These are phyloP conservation scores for Mucor racemosus DNA, from an alignment of 371 early-diverging fungal species.

Conservation along the genomic window DNA sequence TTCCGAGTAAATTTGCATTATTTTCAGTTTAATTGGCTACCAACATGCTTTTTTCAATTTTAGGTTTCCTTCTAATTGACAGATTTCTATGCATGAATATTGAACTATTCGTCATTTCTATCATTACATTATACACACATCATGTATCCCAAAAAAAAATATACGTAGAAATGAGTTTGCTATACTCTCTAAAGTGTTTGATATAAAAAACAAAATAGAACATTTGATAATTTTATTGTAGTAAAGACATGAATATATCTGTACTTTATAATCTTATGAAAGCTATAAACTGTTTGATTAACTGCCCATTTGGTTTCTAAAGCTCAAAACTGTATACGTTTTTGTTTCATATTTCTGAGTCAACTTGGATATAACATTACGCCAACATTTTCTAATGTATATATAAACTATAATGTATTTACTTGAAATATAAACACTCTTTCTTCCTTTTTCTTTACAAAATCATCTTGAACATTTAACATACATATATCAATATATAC, in stretches of 20 bases:
- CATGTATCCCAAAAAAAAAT: neutral
- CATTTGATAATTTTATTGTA: neutral
- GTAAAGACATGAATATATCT: neutral
- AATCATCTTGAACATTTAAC: neutral
- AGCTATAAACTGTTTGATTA: neutral
- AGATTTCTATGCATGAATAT: neutral
- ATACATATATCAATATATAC: neutral
- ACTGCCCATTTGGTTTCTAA: neutral
- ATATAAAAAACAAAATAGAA: neutral
- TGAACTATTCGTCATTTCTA: neutral
- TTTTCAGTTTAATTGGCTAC: neutral
- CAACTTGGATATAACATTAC: neutral
- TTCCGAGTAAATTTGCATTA: conserved; percentile 1
- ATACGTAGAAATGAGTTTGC: too few relatives aligned
- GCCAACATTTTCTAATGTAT: neutral
- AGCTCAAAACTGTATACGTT: neutral
- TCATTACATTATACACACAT: neutral
- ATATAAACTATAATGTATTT: neutral
- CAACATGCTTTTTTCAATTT: neutral
- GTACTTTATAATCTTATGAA: neutral
- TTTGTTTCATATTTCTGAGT: neutral
- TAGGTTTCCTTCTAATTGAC: neutral
- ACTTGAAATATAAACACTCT: neutral
- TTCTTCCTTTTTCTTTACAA: neutral
- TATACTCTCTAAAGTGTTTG: neutral